Percentiles rank a stretch among this genome's conserved stretches.
These are phyloP conservation scores for Echinochloa phyllopogon DNA, from an alignment of 176 grass and related monocot species.

Conservation along the genomic window DNA sequence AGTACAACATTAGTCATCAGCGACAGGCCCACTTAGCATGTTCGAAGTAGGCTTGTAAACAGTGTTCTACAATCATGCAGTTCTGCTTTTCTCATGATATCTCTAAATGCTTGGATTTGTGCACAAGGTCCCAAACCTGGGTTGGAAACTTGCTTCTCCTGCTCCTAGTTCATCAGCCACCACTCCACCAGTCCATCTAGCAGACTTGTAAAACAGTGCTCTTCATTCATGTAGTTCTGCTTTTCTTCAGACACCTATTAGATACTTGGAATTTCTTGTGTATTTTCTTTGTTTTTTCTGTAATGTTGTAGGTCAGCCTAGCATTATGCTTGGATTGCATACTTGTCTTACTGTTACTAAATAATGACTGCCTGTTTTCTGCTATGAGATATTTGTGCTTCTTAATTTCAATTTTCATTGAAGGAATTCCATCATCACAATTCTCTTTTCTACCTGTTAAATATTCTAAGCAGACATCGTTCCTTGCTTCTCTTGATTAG, in stretches of 20 bases:
- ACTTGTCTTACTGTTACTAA: slow-evolving; percentile 14
- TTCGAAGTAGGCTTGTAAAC: slow-evolving; percentile 18
- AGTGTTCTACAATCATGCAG: not conserved
- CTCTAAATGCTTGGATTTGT: slow-evolving; percentile 19
- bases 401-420: slow-evolving; percentile 20
- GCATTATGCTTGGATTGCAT: slow-evolving; percentile 11
- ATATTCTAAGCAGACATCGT: too few species aligned
- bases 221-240: not conserved
- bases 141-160: slow-evolving; percentile 16
- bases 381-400: slow-evolving; percentile 8
- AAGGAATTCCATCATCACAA: slow-evolving; percentile 44
- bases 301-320: slow-evolving; percentile 21
- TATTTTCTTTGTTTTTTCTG: slow-evolving; percentile 24
- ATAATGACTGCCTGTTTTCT: slow-evolving; percentile 20
- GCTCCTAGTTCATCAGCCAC: not conserved
- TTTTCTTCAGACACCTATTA: slow-evolving; percentile 11
- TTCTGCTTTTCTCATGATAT: slow-evolving; percentile 13
- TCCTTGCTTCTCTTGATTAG: too few species aligned
- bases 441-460: too few species aligned
- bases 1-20: slow-evolving; percentile 22
- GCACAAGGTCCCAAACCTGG: slow-evolving; percentile 17
- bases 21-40: not conserved
- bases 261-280: slow-evolving; percentile 20
- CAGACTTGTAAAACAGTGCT: slow-evolving; percentile 3
- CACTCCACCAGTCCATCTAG: not conserved